Evolutionary conservation across 495 filamentous ascomycete species (phyloP), one percentile per base, ranked within the genome.

Genomic region (Parathielavia hyrcaniae): DNA sequence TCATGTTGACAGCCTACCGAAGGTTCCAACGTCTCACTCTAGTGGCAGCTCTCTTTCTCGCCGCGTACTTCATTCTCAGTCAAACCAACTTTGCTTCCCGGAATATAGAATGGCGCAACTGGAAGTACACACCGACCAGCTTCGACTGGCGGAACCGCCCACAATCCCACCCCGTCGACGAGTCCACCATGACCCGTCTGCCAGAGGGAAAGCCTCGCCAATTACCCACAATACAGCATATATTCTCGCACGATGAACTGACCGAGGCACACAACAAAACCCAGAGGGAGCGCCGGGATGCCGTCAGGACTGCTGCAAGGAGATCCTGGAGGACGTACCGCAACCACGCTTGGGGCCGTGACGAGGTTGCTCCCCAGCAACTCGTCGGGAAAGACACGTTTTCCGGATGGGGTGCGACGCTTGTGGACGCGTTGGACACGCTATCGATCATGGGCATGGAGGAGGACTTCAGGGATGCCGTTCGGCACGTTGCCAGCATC

Each of bases 361-460:
- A 96, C 62, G 89, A 96, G 69, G 72, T 95, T 19, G 70, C 71
- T 9, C 90, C 90, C 0, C 63, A 85, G 5, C 77, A 75, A n/a
- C 79, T 81, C 12, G 64, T 66, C 9, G 78, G 69, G 6, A 71
- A 69, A 1, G 72, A 93, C 64, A 82, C 86, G 0, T 93, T 95
- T 71, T 85, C 81, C 60, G 88, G 86, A 20, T 96, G 90, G 91
- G 90, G 85, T 19, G 91, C 90, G 2, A 95, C 91, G 5, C 67
- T 95, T 55, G 89, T 96, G 4, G 91, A 96, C 76, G 71, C 84
- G 13, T 71, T 96, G 54, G 91, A 96, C 68, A 89, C 89, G 0
- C 71, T 96, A 10, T 96, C 89, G 89, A 91, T 96, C 59, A 91
- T 95, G 90, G 89, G 79, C 10, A 61, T 95, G 68, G 83, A 86